Evolutionary conservation across 2,329 filamentous ascomycete species (phyloP), one percentile per base, ranked within the genome.

Genomic region (Scedosporium minutisporum): DNA sequence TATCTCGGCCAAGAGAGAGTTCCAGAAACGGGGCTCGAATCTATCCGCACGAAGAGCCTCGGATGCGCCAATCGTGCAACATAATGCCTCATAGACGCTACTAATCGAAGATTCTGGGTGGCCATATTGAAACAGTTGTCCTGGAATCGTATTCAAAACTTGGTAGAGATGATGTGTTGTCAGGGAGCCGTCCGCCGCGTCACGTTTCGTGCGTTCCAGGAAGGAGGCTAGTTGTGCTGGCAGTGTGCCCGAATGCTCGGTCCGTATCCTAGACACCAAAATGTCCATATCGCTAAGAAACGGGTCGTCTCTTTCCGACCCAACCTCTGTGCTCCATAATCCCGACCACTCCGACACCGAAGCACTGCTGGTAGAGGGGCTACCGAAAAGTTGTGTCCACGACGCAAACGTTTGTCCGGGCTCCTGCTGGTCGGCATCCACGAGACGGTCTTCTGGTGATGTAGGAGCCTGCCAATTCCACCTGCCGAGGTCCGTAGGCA

Each of bases 391-490:
- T 25, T 44, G 18, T 12, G 18, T 14, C 58, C 33, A 60, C 3
- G 58, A 23, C 3, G 14, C 25, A 16, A 41, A 14, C 12, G 41
- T 44, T 25, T 42, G 18, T 25, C 16, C 14, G 2, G 42, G 16
- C 25, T 29, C 42, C 12, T n/a, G n/a, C 18, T 18, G 16, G 33
- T n/a, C 21, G 9, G 38, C 6, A 21, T 46, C 42, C 41, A 16
- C n/a, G 3, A 21, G 21, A 6, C 14, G 25, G 58, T 60, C 58
- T 18, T 27, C 42, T 3, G 16, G 25, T 16, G 6, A 27, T 6
- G 42, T 76, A 7, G 83, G 82, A 7, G 82, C 74, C 44, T 78
- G 71, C 83, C 83, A 86, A 57, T 75, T 73, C 80, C 80, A 82
- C 61, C 77, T 71, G 3, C 75, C 75, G 51, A 80, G 66, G 57